Evolutionary conservation across 345 rosid genomes (phyloP).

Genomic region (Acer campestre): DNA sequence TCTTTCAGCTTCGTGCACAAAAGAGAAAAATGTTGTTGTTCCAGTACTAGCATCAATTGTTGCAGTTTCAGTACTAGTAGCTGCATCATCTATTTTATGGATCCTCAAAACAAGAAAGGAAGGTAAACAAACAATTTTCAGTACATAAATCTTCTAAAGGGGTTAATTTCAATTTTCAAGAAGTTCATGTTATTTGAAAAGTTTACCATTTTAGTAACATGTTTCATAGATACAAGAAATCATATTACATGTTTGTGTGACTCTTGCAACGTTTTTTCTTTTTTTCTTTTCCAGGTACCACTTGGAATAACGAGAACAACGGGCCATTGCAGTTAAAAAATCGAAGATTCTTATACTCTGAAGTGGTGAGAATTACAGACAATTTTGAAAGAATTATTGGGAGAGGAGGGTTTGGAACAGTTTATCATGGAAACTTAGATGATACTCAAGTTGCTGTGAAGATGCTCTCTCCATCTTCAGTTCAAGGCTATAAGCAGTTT

Average conservation of each 20-base stretch:
- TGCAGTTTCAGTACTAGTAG: not conserved
- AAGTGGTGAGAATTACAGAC: slow-evolving; percentile 21
- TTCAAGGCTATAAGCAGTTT: not conserved
- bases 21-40: not conserved
- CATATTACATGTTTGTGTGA: too few species aligned
- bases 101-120: not conserved
- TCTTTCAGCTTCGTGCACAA: not conserved
- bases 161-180: not conserved
- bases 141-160: too few species aligned
- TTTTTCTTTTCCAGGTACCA: too few species aligned
- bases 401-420: slow-evolving; percentile 34
- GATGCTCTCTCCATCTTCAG: slow-evolving; percentile 46
- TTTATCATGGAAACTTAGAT: slow-evolving; percentile 36
- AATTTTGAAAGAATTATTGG: slow-evolving; percentile 28
- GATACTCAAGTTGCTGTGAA: slow-evolving; percentile 49
- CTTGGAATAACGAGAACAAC: too few species aligned
- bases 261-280: too few species aligned
- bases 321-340: not conserved
- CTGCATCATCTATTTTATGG: not conserved
- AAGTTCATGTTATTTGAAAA: too few species aligned
- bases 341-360: slow-evolving; percentile 15
- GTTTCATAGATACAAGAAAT: too few species aligned
- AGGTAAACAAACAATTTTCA: too few species aligned
- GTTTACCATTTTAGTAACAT: too few species aligned
- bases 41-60: not conserved